Base-by-base conservation (phyloP, 495 filamentous ascomycete species). In the Friedmanniomyces endolithicus region DNA sequence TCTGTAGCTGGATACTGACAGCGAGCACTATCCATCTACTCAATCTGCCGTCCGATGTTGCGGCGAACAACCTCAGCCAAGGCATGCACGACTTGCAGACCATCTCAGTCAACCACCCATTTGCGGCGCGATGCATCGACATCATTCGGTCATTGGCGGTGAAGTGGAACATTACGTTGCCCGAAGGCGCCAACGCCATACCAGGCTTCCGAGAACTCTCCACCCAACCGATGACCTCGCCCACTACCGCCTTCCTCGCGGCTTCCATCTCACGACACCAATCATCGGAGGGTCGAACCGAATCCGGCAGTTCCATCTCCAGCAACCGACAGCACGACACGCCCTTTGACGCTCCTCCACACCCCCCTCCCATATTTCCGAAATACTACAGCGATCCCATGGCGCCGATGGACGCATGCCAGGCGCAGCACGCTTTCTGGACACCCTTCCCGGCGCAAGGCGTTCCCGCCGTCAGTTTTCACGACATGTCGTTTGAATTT, bases 1-100 rank as follows among this genome's bases (percentile, higher is more conserved):
- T 81, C 6, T 78, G 78, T 0, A 80, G 79, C 50, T 77, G 82
- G 35, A 74, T 82, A 16, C 70, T 83, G 31, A 78, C 79, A 7
- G 74, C 76, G 0, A 68, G 68, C 29, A 79, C 81, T 40, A 76
- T 78, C 64, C 79, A 84, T 52, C 72, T 83, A 25, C 49, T 74
- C 43, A 65, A 67, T 37, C 62, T 63, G 0, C 59, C 58, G 9
- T 51, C 61, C 9, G 55, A 57, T 14, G 8, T 55, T 1, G 53
- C 53, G 2, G 41, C 52, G 16, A 6, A 48, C 11, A 33, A 51
- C n/a, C 61, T 70, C 37, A 50, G 58, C 51, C 62, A 72, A 67
- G 43, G 57, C 29, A 11, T 70, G 25, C 67, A 73, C 17, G 76
- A 76, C 49, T 64, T 84, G 11, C 73, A 74, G 19, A 75, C 78